Conservation (phyloP, 495 filamentous ascomycete genomes). For the Staphylotrichum tortipilum region DNA sequence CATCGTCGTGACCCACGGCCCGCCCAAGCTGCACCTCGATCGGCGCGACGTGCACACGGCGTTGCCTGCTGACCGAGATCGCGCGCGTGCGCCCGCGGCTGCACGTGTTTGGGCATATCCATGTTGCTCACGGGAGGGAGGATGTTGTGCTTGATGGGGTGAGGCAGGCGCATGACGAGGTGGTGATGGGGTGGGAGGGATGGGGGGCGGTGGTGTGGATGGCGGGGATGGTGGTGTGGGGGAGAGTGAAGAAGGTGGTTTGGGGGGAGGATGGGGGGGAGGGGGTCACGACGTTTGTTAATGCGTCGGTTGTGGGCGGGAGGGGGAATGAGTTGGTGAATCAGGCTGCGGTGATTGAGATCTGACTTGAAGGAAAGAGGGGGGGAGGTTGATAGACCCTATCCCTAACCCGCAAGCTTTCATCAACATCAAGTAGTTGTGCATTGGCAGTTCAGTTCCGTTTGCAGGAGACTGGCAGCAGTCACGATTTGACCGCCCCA, state of each 20-base stretch:
- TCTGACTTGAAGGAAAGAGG: no score
- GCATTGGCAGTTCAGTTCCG: no score
- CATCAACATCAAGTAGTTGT: no score
- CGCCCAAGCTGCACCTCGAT: constrained; percentile 2
- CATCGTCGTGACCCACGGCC: constrained; percentile 1
- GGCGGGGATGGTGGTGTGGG: background rate
- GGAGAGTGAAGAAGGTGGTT: background rate
- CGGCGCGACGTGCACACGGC: constrained; percentile 1
- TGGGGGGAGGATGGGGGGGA: background rate
- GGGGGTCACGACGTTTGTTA: background rate
- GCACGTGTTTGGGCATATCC: constrained; percentile 7
- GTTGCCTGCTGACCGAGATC: background rate
- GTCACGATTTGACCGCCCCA: no score
- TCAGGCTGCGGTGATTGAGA: background rate
- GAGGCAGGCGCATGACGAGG: constrained; percentile 1
- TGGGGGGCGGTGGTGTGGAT: background rate
- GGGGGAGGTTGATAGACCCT: no score
- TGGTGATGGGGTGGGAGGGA: constrained; percentile 2
- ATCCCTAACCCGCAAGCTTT: no score
- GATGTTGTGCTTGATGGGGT: background rate
- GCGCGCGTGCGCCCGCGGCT: background rate
- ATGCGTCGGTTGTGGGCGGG: background rate
- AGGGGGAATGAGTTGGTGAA: background rate
- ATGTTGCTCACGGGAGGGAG: background rate
- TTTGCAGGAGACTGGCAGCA: no score